phyloP scores from a whole-genome alignment of 2,329 filamentous ascomycete species.

The Ceratocystis albifundus region DNA sequence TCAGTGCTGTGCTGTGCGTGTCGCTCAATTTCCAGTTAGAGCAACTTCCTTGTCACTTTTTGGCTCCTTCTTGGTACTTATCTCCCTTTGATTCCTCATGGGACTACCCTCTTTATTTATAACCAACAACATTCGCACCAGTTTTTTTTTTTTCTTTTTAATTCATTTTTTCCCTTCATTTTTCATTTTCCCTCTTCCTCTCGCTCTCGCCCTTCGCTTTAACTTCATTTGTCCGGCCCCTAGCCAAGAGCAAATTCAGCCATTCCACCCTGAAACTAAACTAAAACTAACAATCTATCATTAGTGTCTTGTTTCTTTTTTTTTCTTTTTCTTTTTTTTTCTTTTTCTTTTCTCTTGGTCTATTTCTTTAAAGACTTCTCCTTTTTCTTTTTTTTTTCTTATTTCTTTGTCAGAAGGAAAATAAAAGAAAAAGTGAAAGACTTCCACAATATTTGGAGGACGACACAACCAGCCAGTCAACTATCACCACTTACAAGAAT shows the following conservation, averaged over 20 bases:
- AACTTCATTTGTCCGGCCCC: constrained; percentile 19
- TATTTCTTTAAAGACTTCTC: neutral
- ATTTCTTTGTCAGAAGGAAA: neutral
- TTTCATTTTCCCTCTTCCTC: constrained; percentile 18
- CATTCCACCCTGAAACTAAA: constrained; percentile 12
- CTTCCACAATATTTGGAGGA: neutral
- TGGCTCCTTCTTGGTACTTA: constrained; percentile 11
- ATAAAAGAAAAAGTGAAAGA: neutral
- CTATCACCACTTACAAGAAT: constrained; percentile 6
- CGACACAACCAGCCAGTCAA: neutral
- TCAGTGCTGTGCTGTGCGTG: constrained; percentile 10
- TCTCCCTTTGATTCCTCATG: constrained; percentile 6
- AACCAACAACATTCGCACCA: constrained; percentile 5
- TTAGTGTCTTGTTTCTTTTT: constrained; percentile 9
- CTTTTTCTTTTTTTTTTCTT: neutral
- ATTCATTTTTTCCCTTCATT: constrained; percentile 18
- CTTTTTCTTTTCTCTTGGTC: neutral
- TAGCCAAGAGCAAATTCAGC: neutral
- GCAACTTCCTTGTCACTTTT: constrained; percentile 13
- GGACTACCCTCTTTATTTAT: neutral
- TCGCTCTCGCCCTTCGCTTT: constrained; percentile 21
- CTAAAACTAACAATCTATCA: constrained; percentile 10
- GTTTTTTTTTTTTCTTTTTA: constrained; percentile 4
- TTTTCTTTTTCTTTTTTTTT: constrained; percentile 1
- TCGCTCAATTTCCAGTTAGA: constrained; percentile 10